Evolutionary conservation across 2,329 filamentous ascomycete species (phyloP).

Genomic region (Microcera coccophila): DNA sequence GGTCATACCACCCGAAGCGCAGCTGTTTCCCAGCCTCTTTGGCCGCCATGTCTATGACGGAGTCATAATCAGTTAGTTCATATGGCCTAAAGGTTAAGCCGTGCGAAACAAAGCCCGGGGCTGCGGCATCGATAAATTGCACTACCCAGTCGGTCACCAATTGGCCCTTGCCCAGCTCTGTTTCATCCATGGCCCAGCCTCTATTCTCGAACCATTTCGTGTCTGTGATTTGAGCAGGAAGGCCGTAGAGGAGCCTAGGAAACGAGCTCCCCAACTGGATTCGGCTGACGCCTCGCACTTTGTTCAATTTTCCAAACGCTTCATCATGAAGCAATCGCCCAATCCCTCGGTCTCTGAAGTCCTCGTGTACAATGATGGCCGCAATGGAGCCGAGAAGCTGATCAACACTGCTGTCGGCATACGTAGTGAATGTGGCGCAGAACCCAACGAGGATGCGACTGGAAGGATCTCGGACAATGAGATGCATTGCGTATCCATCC

Average conservation of each 20-base stretch:
- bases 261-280: constrained; percentile 57
- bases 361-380: constrained; percentile 48
- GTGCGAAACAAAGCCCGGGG: constrained; percentile 36
- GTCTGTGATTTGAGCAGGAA: constrained; percentile 41
- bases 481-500: constrained; percentile 55
- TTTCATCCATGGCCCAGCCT: constrained; percentile 49
- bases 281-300: constrained; percentile 49
- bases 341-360: constrained; percentile 47
- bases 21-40: constrained; percentile 44
- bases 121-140: constrained; percentile 47
- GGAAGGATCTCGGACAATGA: constrained; percentile 48
- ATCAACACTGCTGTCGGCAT: constrained; percentile 50
- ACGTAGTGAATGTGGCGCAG: constrained; percentile 58
- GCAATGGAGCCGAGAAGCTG: constrained; percentile 54
- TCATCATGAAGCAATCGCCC: constrained; percentile 51
- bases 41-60: constrained; percentile 49
- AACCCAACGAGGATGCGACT: constrained; percentile 48
- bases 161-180: constrained; percentile 44
- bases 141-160: constrained; percentile 53
- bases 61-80: constrained; percentile 42
- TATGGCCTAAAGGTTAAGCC: constrained; percentile 45
- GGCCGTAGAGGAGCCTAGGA: constrained; percentile 54
- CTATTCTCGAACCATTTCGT: constrained; percentile 52
- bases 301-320: constrained; percentile 46
- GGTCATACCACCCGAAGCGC: constrained; percentile 56